phyloP scores from a whole-genome alignment of 352 stramenopile species.

The Globisporangium lucens region DNA sequence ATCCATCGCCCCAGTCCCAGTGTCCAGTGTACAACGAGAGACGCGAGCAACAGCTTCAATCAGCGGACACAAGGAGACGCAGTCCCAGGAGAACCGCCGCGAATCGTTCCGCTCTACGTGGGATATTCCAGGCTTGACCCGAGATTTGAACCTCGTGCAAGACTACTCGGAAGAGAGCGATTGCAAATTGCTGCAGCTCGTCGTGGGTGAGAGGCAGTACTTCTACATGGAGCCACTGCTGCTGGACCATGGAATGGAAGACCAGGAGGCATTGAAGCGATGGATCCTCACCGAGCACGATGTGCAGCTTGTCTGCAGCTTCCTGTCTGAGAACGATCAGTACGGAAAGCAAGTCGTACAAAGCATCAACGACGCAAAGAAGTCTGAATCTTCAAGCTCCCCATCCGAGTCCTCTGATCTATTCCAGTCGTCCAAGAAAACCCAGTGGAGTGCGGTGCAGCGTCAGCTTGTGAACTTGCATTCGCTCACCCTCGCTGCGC shows the following conservation, averaged over 20 bases:
- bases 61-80: neutral
- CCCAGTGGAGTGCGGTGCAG: constrained; percentile 58
- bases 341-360: constrained; percentile 31
- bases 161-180: constrained; percentile 70
- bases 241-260: constrained; percentile 17
- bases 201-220: constrained; percentile 70
- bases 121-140: constrained; percentile 49
- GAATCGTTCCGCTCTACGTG: constrained; percentile 60
- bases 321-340: constrained; percentile 23
- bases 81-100: constrained; percentile 8
- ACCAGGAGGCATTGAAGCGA: constrained; percentile 22
- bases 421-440: constrained; percentile 42
- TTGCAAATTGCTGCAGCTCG: constrained; percentile 51
- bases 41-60: neutral
- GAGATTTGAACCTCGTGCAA: constrained; percentile 76
- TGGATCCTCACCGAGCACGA: constrained; percentile 42
- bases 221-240: constrained; percentile 68
- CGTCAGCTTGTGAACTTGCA: constrained; percentile 48
- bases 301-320: constrained; percentile 33
- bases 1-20: neutral
- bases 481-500: constrained; percentile 48
- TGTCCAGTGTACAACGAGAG: constrained; percentile 4
- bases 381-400: neutral
- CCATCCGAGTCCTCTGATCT: constrained; percentile 15
- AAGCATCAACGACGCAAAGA: constrained; percentile 1